Conservation (phyloP, 148 eudicot species). For the Euryodendron excelsum region DNA sequence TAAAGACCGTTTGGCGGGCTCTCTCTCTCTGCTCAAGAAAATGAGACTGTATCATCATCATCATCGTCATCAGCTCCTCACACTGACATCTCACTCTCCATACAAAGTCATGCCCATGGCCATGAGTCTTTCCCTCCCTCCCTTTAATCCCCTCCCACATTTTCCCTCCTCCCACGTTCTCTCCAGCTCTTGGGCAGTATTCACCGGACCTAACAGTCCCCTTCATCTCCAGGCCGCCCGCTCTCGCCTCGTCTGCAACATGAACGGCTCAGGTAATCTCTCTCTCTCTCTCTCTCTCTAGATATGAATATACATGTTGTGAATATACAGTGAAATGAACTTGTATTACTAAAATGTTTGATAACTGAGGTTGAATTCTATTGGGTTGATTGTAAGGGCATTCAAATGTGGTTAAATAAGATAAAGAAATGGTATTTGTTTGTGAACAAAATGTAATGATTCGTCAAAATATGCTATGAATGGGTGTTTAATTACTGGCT, state of each 20-base stretch:
- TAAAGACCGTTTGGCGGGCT: neutral
- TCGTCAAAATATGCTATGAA: neutral
- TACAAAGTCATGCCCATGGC: constrained; percentile 11
- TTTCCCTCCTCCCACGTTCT: constrained; percentile 6
- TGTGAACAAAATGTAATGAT: neutral
- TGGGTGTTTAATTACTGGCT: neutral
- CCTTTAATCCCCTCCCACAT: constrained; percentile 6
- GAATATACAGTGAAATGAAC: neutral
- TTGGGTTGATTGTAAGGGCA: neutral
- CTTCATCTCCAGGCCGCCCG: constrained; percentile 18
- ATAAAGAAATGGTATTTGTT: neutral
- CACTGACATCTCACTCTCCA: constrained; percentile 11
- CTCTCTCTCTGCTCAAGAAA: neutral
- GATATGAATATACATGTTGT: too few species aligned
- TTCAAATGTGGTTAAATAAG: neutral
- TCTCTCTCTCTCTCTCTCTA: constrained; percentile 6
- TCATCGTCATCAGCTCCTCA: neutral
- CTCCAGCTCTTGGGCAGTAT: constrained; percentile 8
- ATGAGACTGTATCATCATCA: neutral
- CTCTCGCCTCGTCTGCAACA: constrained; percentile 34
- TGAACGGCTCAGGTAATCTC: constrained; percentile 38
- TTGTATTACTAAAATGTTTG: neutral
- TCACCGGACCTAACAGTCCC: constrained; percentile 1
- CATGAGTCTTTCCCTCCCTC: constrained; percentile 18
- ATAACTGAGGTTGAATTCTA: neutral